Conservation (phyloP, 192 early-diverging fungal genomes). For the Lobosporangium transversale region DNA sequence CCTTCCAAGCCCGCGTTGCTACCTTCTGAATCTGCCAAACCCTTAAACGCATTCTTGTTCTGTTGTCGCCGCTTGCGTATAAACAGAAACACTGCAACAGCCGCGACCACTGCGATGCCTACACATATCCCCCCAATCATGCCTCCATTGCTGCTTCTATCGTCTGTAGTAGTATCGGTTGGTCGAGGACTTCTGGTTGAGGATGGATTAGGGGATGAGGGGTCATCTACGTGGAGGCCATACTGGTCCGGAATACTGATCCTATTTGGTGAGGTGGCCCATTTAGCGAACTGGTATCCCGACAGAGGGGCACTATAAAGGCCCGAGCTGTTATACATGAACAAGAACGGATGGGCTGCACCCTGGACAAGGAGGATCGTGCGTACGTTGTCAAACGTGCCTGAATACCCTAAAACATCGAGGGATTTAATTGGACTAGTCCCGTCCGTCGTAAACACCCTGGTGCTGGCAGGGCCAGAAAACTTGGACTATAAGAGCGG, state of each 20-base stretch:
- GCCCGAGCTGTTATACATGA: conserved; percentile 3
- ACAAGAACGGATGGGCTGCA: neutral
- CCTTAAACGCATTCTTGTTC: neutral
- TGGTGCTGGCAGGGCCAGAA: too few relatives aligned
- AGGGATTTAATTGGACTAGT: too few relatives aligned
- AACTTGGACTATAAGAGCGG: too few relatives aligned
- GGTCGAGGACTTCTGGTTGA: neutral
- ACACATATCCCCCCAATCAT: neutral
- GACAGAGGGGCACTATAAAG: neutral
- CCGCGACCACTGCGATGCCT: neutral
- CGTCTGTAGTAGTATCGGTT: neutral
- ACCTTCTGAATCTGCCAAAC: neutral
- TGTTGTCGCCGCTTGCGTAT: neutral
- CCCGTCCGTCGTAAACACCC: too few relatives aligned
- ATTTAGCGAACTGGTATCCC: neutral
- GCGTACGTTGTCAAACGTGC: neutral
- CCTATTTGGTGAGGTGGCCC: neutral
- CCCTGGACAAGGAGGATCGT: neutral
- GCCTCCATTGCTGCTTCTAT: neutral
- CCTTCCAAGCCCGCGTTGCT: neutral
- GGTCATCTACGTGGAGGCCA: neutral
- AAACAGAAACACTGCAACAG: neutral
- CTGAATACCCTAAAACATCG: too few relatives aligned
- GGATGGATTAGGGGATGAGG: neutral
- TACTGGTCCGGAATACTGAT: conserved; percentile 1